Base-by-base conservation (phyloP, 2,329 filamentous ascomycete species). In the Ceratocystis harringtonii region DNA sequence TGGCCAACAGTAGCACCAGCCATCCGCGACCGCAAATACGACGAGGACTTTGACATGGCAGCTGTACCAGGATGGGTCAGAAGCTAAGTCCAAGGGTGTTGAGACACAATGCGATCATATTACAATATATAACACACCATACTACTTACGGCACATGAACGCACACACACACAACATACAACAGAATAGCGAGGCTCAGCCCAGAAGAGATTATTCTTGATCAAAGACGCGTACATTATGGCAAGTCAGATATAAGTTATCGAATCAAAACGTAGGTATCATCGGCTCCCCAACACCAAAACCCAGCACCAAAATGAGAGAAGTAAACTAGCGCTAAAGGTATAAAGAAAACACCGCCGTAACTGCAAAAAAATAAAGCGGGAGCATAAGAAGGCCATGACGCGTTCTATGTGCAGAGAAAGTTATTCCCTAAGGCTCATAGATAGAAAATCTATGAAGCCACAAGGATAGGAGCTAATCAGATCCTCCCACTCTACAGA, bases 41-140 rank as follows among this genome's bases (percentile, higher is more conserved):
- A 81, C 57, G 81, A 85, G 69, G 79, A 81, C 0, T 76, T 77
- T 48, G 81, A 84, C 66, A 82, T 91, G n/a, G 75, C 78, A 2
- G 81, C 83, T 57, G 85, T 92, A 45, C 86, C 88, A 0, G 90
- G 89, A 0, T 94, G 88, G 89, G 88, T 91, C 7, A 82, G 61
- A 17, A 65, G 32, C 22, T 67, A 63, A 28, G 28, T 8, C 52
- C 4, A 55, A 30, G 52, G 6, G 17, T 12, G 28, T 15, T 28
- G 6, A 12, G 17, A n/a, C 32, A 58, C 28, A 19, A 25, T 5
- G 2, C 22, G 0, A 28, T 28, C 36, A 63, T 63, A 36, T 10
- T 6, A 61, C 17, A 55, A 25, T 30, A 55, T 52, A 55, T 5
- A 12, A n/a, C 19, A 55, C 50, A 55, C 17, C 32, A 45, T 19